Conservation (phyloP, 2,329 filamentous ascomycete species). For the Pseudofabraea citricarpa region DNA sequence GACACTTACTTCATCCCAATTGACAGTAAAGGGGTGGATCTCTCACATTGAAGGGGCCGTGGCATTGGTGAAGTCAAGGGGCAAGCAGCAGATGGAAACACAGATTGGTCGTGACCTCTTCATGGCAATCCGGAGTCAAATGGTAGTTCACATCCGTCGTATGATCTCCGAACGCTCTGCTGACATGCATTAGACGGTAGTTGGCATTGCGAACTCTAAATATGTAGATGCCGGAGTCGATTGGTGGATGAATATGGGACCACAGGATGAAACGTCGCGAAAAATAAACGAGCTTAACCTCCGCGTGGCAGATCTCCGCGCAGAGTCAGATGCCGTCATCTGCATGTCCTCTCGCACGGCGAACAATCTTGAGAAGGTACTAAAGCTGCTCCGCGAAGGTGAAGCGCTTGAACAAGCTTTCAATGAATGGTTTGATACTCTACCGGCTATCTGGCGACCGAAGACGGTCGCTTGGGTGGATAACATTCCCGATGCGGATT, state of each 20-base stretch:
- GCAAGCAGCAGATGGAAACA: slow-evolving; percentile 45
- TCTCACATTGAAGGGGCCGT: slow-evolving; percentile 56
- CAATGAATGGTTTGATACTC: slow-evolving; percentile 41
- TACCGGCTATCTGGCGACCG: slow-evolving; percentile 43
- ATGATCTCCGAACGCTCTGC: slow-evolving; percentile 33
- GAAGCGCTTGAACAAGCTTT: slow-evolving; percentile 46
- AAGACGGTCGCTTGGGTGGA: slow-evolving; percentile 50
- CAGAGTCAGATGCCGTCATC: slow-evolving; percentile 45
- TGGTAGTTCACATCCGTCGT: slow-evolving; percentile 34
- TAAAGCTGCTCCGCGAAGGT: slow-evolving; percentile 44
- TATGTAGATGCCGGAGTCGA: slow-evolving; percentile 46
- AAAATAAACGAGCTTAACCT: slow-evolving; percentile 38
- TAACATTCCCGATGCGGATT: slow-evolving; percentile 41
- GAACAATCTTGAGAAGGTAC: slow-evolving; percentile 43
- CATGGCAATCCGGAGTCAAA: slow-evolving; percentile 52
- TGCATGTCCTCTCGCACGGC: slow-evolving; percentile 37
- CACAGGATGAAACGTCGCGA: slow-evolving; percentile 44
- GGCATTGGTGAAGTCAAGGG: slow-evolving; percentile 49
- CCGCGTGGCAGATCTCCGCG: slow-evolving; percentile 45
- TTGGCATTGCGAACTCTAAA: slow-evolving; percentile 46
- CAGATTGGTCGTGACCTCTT: slow-evolving; percentile 48
- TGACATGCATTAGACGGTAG: slow-evolving; percentile 49
- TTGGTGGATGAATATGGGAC: slow-evolving; percentile 52
- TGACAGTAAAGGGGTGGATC: slow-evolving; percentile 53
- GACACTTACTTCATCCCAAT: slow-evolving; percentile 42